phyloP scores from a whole-genome alignment of 495 filamentous ascomycete genomes.

The Annulohypoxylon stygium region DNA sequence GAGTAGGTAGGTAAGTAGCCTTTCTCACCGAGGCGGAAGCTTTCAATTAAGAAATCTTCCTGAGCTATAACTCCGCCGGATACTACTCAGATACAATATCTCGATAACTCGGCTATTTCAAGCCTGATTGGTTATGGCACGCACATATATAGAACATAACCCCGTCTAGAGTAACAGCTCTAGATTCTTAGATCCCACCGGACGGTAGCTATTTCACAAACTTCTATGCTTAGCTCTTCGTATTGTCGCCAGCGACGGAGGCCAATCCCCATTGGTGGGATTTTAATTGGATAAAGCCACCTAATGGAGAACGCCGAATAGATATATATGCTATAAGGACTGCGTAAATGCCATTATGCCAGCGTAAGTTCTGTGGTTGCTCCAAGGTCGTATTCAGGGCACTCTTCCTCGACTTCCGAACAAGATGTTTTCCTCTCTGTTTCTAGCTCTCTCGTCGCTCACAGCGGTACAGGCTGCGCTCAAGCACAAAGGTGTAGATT shows the following conservation, averaged over 20 bases:
- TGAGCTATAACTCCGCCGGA: constrained; percentile 13
- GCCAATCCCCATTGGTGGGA: constrained; percentile 9
- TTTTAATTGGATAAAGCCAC: background rate
- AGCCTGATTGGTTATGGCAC: constrained; percentile 1
- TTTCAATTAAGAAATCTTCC: constrained; percentile 22
- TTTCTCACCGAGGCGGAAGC: constrained; percentile 17
- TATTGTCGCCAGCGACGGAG: background rate
- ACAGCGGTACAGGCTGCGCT: constrained; percentile 60
- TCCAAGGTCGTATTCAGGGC: background rate
- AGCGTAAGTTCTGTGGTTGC: background rate
- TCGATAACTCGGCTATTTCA: background rate
- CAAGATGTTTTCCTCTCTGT: constrained; percentile 35
- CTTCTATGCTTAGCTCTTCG: background rate
- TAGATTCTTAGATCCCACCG: constrained; percentile 26
- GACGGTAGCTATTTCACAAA: constrained; percentile 3
- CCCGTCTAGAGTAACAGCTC: constrained; percentile 19
- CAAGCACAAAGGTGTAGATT: constrained; percentile 76
- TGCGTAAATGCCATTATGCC: background rate
- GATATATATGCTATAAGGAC: constrained; percentile 6
- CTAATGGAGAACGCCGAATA: background rate
- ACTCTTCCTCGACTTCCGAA: background rate
- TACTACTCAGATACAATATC: constrained; percentile 1
- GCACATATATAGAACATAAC: constrained; percentile 12
- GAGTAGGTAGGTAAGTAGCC: constrained; percentile 5
- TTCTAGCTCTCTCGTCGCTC: constrained; percentile 38